A percentile compares a stretch with the other conserved stretches of the same genome.
phyloP scores from a whole-genome alignment of 83 land plant species.

The Picea abies region DNA sequence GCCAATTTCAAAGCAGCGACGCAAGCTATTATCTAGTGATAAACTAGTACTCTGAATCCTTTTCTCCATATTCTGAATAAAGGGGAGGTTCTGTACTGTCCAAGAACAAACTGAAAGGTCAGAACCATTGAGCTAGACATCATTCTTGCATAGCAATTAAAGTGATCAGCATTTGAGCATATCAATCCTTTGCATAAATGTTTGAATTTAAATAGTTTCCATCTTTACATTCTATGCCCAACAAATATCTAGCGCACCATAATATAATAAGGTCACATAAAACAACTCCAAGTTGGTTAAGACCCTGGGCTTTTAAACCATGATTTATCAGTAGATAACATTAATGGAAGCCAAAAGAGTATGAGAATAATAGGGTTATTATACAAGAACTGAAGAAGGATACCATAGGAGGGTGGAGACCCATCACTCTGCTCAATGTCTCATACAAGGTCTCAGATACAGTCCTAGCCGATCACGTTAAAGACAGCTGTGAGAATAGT shows the following conservation, averaged over 20 bases:
- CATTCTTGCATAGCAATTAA: neutral
- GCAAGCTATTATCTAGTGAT: conserved; percentile 70
- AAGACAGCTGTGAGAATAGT: too few species aligned
- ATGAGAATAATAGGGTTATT: too few species aligned
- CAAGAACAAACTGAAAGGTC: conserved; percentile 11
- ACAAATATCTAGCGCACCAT: too few species aligned
- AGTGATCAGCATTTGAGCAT: neutral
- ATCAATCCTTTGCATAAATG: neutral
- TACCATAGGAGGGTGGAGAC: too few species aligned
- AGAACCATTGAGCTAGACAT: conserved; percentile 3
- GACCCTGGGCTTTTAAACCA: too few species aligned
- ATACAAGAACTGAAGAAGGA: too few species aligned
- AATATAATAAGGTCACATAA: neutral
- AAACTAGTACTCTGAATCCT: conserved; percentile 80
- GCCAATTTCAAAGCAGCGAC: conserved; percentile 81
- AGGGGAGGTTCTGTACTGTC: conserved; percentile 93
- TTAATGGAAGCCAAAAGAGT: too few species aligned
- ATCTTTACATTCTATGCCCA: conserved; percentile 4
- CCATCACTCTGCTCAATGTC: too few species aligned
- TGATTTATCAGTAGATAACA: too few species aligned
- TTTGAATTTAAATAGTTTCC: neutral
- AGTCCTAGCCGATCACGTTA: too few species aligned
- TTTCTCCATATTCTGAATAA: conserved; percentile 86
- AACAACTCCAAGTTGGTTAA: neutral
- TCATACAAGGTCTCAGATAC: too few species aligned